phyloP scores from a whole-genome alignment of 371 early-diverging fungal species.

The Mucor irregularis region DNA sequence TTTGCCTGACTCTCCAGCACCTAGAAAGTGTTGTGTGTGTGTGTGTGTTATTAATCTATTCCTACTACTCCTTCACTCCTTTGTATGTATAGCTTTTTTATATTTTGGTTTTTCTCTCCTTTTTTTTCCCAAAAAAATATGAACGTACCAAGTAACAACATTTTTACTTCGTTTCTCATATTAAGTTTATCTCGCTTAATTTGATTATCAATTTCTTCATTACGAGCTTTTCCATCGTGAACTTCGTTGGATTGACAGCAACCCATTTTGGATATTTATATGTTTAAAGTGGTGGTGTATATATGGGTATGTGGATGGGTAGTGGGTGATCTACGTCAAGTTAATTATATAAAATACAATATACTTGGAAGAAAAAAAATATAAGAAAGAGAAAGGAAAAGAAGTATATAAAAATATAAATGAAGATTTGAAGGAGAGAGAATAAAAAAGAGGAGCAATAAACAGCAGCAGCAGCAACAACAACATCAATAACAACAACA shows the following conservation, averaged over 20 bases:
- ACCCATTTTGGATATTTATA: too few species aligned
- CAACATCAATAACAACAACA: too few species aligned
- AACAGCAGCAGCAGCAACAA: too few species aligned
- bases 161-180: conserved; percentile 90
- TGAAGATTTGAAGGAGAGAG: too few species aligned
- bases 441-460: too few species aligned
- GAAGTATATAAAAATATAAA: too few species aligned
- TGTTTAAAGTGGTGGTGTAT: too few species aligned
- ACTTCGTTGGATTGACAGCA: conserved; percentile 84
- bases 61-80: background rate
- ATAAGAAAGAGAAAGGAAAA: too few species aligned
- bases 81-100: background rate
- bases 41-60: background rate
- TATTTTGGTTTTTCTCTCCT: background rate
- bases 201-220: conserved; percentile 89
- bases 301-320: too few species aligned
- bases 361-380: too few species aligned
- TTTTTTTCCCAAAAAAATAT: background rate
- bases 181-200: conserved; percentile 76
- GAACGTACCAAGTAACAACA: conserved; percentile 86
- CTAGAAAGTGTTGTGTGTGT: background rate
- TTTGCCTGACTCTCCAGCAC: conserved; percentile 82
- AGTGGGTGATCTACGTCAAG: too few species aligned
- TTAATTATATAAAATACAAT: too few species aligned
- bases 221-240: conserved; percentile 73